Conservation (phyloP, 108 stramenopile species). For the Nitzschia sp. region DNA sequence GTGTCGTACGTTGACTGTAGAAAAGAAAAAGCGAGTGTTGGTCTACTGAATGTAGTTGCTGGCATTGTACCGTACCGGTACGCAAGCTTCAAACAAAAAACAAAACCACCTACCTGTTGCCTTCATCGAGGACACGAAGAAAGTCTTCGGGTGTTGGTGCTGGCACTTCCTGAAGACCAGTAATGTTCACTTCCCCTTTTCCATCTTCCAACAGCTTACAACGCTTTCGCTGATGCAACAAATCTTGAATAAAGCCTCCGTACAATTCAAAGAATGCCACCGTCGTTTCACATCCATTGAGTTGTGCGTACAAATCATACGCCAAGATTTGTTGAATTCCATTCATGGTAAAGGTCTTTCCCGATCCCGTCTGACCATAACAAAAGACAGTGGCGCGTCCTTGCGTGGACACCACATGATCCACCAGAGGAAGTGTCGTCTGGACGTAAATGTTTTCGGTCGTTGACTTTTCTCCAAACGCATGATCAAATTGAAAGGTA, state of each 20-base stretch:
- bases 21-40: background rate
- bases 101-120: constrained; percentile 58
- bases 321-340: constrained; percentile 91
- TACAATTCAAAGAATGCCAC: constrained; percentile 96
- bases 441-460: constrained; percentile 85
- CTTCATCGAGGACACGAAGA: constrained; percentile 76
- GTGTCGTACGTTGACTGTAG: constrained; percentile 87
- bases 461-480: constrained; percentile 68
- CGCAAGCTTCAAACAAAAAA: background rate
- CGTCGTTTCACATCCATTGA: constrained; percentile 30
- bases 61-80: background rate
- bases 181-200: constrained; percentile 92
- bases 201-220: constrained; percentile 96
- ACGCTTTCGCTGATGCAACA: constrained; percentile 90
- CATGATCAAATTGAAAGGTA: constrained; percentile 94
- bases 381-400: constrained; percentile 93
- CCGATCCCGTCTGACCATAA: constrained; percentile 84
- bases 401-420: constrained; percentile 70
- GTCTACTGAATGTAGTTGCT: too few species aligned
- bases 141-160: constrained; percentile 78
- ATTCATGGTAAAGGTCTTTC: constrained; percentile 96
- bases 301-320: constrained; percentile 78
- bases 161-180: constrained; percentile 85
- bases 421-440: constrained; percentile 88
- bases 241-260: constrained; percentile 94